These are phyloP conservation scores for Trametes sanguinea DNA, from an alignment of 768 basidiomycete species.

Conservation along the genomic window DNA sequence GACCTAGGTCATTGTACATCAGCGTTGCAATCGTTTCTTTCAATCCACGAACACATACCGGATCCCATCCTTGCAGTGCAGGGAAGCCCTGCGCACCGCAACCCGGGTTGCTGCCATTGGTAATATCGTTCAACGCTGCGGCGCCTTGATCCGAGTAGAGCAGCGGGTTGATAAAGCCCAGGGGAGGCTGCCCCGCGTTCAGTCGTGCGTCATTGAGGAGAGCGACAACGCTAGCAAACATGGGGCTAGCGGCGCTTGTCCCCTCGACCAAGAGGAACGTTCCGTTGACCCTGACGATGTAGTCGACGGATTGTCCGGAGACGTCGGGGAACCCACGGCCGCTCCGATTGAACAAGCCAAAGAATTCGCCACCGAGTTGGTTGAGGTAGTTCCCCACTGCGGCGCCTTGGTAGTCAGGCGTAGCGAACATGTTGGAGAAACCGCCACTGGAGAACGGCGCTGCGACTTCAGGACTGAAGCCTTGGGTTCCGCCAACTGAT, in stretches of 20 bases:
- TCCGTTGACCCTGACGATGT: conserved; percentile 39
- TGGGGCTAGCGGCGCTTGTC: conserved; percentile 37
- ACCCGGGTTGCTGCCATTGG: conserved; percentile 22
- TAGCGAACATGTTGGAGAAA: conserved; percentile 32
- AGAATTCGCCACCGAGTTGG: conserved; percentile 16
- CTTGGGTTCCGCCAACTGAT: conserved; percentile 28
- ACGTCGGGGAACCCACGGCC: conserved; percentile 62
- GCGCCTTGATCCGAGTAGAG: conserved; percentile 22
- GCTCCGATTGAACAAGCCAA: conserved; percentile 22
- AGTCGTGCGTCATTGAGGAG: conserved; percentile 38
- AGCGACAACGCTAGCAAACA: conserved; percentile 36
- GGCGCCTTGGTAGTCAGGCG: conserved; percentile 27
- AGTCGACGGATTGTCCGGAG: conserved; percentile 54
- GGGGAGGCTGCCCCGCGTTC: conserved; percentile 30
- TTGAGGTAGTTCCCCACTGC: conserved; percentile 21
- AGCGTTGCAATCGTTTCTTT: too few relatives aligned
- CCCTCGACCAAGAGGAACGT: conserved; percentile 29
- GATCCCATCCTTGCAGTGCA: conserved; percentile 35
- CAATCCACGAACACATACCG: conserved; percentile 21
- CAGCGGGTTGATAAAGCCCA: conserved; percentile 38
- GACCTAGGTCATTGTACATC: conserved; percentile 36
- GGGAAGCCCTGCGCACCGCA: conserved; percentile 38
- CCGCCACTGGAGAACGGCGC: conserved; percentile 30
- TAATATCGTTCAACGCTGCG: conserved; percentile 29
- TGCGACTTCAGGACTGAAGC: conserved; percentile 27